Base-by-base conservation (phyloP, 1,284 basidiomycete genomes). In the Trichosporon faecale region DNA sequence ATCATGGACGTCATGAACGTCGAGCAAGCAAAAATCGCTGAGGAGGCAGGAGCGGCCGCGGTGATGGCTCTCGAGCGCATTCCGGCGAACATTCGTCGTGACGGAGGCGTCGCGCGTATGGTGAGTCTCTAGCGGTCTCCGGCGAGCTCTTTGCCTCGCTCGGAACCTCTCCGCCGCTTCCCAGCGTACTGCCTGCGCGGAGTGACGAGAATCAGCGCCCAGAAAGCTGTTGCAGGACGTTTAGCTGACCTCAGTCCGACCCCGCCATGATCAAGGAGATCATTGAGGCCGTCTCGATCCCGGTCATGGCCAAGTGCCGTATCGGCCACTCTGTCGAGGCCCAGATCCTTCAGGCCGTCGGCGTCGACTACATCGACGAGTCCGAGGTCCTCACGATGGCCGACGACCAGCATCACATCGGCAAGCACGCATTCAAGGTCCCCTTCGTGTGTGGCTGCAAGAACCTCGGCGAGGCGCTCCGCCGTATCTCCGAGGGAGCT, bases 271-370 rank as follows among this genome's bases (percentile, higher is more conserved):
- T 99, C 87, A 98, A 98, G 84, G 89, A 92, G 80, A 98, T 98
- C 83, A 91, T 94, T 76, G 91, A 90, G 69, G 89, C 92, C 33
- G 93, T 96, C 63, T 95, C 93, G 27, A 94, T 97, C 78, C 94
- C 86, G 65, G 86, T 87, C 75, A 85, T 85, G 84, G 84, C 84
- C 67, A 84, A 85, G 73, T 81, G 82, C 71, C 90, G 97, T 76
- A 98, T 99, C 83, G 97, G 96, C 0, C 96, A 99, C 85, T 92
- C 96, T 76, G 95, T 96, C 72, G 95, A 97, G 85, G 94, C 94
- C 6, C 94, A 95, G 91, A 97, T 99, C 78, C 86, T 98, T 37
- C 94, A 98, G 88, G 88, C 90, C 23, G 88, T 98, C 79, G 95
- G 96, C 11, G 91, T 98, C 66, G 96, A 99, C 85, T 99, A 98